Evolutionary conservation across 1,284 basidiomycete species (phyloP), one percentile per base, ranked within the genome.

Genomic region (Mycena sp.): DNA sequence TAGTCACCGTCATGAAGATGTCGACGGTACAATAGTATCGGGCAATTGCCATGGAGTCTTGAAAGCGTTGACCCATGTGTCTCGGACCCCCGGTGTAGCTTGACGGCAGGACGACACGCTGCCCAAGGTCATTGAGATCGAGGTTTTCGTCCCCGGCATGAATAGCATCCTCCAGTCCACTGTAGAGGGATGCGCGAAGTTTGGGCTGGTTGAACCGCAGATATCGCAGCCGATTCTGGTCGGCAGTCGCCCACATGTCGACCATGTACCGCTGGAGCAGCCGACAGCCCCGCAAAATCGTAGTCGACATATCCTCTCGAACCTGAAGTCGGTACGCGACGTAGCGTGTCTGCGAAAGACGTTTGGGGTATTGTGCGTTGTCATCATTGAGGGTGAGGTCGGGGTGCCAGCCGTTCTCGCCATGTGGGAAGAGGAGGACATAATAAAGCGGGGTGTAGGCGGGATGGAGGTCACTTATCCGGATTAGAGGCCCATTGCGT

Each of bases 31-130:
- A 58, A 41, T 70, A 78, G 35, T 70, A 62, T 0, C 76, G 68
- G 2, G 75, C 75, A 21, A 83, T 72, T 0, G 81, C 80, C 70
- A 85, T 76, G 0, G 81, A 69, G 65, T 85, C 81, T 50, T 84
- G 82, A 50, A 74, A 80, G 0, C 69, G 61, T 58, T 83, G 77
- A 1, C 73, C 59, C 81, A 85, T 81, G 41, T 80, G 67, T 0
- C 77, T 65, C 25, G 79, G 74, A 12, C 82, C 75, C 17, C 78
- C 78, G 50, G 64, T 69, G 61, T 77, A 79, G 1, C 78, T 79
- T 1, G 80, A 80, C 1, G 82, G 81, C 17, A 83, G 70, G 26
- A 83, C 72, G 12, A 74, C 32, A 6, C 72, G 61, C n/a, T 52
- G 50, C 0, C 83, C 83, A 50, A 81, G 54, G 0, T 76, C 35